Evolutionary conservation across 2,329 filamentous ascomycete species (phyloP), one percentile per base, ranked within the genome.

Genomic region (Mycosphaerelloides madeirae): DNA sequence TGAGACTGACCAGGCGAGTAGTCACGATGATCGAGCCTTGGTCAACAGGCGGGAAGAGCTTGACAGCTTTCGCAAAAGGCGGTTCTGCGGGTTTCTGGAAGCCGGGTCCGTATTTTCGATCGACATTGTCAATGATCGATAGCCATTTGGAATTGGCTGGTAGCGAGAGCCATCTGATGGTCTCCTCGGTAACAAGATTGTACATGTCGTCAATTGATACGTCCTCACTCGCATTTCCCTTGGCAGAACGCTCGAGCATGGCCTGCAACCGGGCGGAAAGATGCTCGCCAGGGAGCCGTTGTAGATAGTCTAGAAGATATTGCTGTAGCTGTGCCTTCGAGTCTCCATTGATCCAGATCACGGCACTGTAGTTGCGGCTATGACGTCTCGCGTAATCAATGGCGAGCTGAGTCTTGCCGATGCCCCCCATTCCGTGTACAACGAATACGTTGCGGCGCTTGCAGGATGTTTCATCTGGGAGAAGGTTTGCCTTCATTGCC

Each of bases 51-150:
- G 51, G 57, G 6, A 38, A 19, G 13, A 38, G 12, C 12, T 38
- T 9, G 19, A 12, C 14, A 38, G 11, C n/a, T 63, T 63, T 49
- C 28, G 28, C 8, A 41, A 54, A 59, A 47, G 43, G n/a, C 53
- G 45, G 15, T 46, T 22, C 31, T 54, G 55, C 44, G n/a, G n/a
- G n/a, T n/a, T n/a, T n/a, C 49, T 55, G 29, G 2, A 15, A 13
- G n/a, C 5, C 2, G 18, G 22, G 37, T 29, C n/a, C 28, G 12
- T 34, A 45, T 6, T 44, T 41, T 2, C 31, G 29, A 50, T 67
- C 62, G 40, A 65, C 52, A 43, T 66, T 65, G 53, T 67, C 65
- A 31, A 64, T 57, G 16, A 67, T 44, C 29, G 67, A 49, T 9
- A 67, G 54, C 64, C 59, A 67, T 38, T 54, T 28, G 28, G 18